phyloP scores from a whole-genome alignment of 768 basidiomycete species.

The Amanita muscaria region DNA sequence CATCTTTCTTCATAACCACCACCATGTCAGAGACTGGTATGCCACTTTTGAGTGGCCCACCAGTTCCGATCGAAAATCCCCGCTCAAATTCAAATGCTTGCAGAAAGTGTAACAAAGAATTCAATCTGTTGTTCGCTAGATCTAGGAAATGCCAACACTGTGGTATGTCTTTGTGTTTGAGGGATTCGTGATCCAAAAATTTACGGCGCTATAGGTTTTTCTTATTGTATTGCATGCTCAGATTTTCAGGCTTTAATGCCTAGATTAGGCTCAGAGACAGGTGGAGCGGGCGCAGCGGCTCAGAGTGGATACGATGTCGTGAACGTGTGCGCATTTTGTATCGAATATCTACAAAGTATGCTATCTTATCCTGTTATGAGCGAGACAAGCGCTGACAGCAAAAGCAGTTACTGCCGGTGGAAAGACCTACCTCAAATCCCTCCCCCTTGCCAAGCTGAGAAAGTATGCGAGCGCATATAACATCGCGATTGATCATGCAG shows the following conservation, averaged over 20 bases:
- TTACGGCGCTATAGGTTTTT: conserved; percentile 60
- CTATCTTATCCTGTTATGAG: not conserved
- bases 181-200: no score
- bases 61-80: conserved; percentile 27
- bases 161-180: conserved; percentile 43
- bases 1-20: not conserved
- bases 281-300: not conserved
- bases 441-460: conserved; percentile 55
- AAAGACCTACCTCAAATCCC: conserved; percentile 41
- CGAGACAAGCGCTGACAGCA: no score
- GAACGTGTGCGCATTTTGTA: conserved; percentile 66
- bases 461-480: conserved; percentile 65
- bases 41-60: conserved; percentile 65
- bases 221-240: conserved; percentile 64
- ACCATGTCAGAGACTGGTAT: conserved; percentile 31
- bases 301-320: conserved; percentile 53
- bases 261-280: conserved; percentile 29
- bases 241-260: conserved; percentile 78
- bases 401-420: conserved; percentile 72
- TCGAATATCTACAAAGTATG: conserved; percentile 60
- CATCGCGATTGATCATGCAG: conserved; percentile 48
- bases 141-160: conserved; percentile 68
- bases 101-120: conserved; percentile 69
- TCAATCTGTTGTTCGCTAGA: conserved; percentile 56
- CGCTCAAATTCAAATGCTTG: conserved; percentile 31